Evolutionary conservation across 2,329 filamentous ascomycete genomes (phyloP).

Genomic region (Exophiala mesophila): DNA sequence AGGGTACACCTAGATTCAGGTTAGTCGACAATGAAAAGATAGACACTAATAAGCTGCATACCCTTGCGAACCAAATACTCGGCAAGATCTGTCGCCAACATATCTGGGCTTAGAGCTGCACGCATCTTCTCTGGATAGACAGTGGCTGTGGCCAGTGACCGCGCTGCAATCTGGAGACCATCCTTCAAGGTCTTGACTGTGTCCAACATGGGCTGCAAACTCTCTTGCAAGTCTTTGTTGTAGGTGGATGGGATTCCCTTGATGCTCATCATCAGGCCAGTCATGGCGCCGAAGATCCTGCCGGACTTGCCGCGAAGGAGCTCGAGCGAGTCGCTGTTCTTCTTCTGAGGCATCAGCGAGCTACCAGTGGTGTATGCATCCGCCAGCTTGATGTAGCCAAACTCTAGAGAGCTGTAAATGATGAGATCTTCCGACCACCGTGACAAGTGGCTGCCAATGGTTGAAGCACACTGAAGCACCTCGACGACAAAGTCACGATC

Average conservation of each 20-base stretch:
- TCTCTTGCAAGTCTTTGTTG: slow-evolving; percentile 91
- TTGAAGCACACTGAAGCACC: slow-evolving; percentile 72
- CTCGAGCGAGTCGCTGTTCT: slow-evolving; percentile 71
- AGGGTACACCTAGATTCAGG: slow-evolving; percentile 53
- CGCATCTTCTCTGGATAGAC: slow-evolving; percentile 70
- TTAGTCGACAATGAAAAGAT: slow-evolving; percentile 16
- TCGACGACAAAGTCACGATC: slow-evolving; percentile 81
- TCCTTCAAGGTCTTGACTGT: slow-evolving; percentile 71
- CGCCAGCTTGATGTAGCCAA: slow-evolving; percentile 68
- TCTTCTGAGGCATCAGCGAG: slow-evolving; percentile 77
- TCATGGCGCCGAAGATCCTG: slow-evolving; percentile 73
- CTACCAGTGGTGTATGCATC: slow-evolving; percentile 77
- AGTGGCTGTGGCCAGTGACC: slow-evolving; percentile 69
- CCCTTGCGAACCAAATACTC: slow-evolving; percentile 45
- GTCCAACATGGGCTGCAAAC: slow-evolving; percentile 78
- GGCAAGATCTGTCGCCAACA: slow-evolving; percentile 62
- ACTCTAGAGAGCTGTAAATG: slow-evolving; percentile 71
- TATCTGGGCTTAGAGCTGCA: slow-evolving; percentile 72
- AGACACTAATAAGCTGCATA: background rate
- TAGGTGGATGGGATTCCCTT: slow-evolving; percentile 76
- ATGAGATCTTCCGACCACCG: slow-evolving; percentile 84
- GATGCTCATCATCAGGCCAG: slow-evolving; percentile 70
- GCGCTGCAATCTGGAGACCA: slow-evolving; percentile 76
- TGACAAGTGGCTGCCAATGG: slow-evolving; percentile 73
- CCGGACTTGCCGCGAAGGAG: slow-evolving; percentile 74